Evolutionary conservation across 179 eudicot genomes (phyloP).

Genomic region (Carnegiea gigantea): DNA sequence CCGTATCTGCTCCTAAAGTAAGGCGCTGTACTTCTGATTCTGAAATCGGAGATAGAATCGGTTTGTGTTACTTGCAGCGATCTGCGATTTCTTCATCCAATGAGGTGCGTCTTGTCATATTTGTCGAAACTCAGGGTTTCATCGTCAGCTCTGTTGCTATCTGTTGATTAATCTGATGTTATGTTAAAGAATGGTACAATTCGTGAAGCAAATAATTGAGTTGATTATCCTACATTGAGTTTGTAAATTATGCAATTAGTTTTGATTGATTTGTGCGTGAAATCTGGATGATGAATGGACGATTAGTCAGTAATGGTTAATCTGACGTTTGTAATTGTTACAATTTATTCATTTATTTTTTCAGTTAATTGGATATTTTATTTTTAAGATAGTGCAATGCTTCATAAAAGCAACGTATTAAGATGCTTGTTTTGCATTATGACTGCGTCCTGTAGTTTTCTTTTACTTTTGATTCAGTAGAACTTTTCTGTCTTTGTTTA

Average conservation of each 20-base stretch:
- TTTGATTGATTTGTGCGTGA: not conserved
- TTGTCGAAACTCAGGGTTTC: not conserved
- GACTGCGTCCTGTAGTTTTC: not conserved
- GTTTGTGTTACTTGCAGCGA: slow-evolving; percentile 32
- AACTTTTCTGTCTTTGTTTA: not conserved
- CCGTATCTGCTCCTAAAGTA: slow-evolving; percentile 19
- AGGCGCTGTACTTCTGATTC: slow-evolving; percentile 20
- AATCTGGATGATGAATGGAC: not conserved
- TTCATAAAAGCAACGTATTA: not conserved
- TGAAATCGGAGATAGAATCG: slow-evolving; percentile 26
- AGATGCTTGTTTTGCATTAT: not conserved
- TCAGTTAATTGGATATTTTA: not conserved
- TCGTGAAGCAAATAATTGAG: not conserved
- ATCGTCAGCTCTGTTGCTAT: not conserved
- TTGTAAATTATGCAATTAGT: not conserved
- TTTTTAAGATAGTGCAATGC: not conserved
- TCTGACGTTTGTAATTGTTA: not conserved
- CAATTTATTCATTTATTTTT: not conserved
- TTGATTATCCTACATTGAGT: not conserved
- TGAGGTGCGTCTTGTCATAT: slow-evolving; percentile 21
- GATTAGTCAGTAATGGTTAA: not conserved
- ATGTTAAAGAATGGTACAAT: not conserved
- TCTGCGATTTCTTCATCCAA: slow-evolving; percentile 17
- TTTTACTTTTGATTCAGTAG: not conserved
- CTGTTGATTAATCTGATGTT: not conserved